Conservation (phyloP, 2,329 filamentous ascomycete genomes). For the Colletotrichum sp. region DNA sequence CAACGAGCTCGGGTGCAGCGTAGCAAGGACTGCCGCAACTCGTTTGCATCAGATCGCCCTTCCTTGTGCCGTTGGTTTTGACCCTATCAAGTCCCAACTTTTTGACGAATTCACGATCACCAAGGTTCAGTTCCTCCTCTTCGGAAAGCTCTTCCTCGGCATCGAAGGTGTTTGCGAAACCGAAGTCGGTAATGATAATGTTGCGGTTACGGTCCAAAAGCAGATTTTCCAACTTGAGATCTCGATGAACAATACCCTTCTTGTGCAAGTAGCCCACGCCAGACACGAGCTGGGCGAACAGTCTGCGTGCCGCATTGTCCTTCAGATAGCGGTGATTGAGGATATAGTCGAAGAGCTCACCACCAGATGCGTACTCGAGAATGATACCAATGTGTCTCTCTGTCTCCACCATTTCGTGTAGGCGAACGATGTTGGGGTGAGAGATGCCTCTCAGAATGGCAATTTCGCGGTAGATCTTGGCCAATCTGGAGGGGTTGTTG, state of each 20-base stretch:
- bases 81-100: constrained; percentile 82
- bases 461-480: constrained; percentile 98
- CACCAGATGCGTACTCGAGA: constrained; percentile 95
- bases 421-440: constrained; percentile 94
- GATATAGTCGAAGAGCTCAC: constrained; percentile 98
- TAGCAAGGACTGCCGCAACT: constrained; percentile 99
- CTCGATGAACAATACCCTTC: constrained; percentile 97
- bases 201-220: constrained; percentile 95
- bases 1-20: constrained; percentile 93
- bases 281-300: constrained; percentile 95
- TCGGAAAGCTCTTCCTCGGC: constrained; percentile 85
- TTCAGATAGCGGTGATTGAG: constrained; percentile 96
- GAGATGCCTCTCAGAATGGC: constrained; percentile 85
- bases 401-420: constrained; percentile 99
- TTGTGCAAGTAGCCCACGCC: constrained; percentile 98
- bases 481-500: constrained; percentile 84
- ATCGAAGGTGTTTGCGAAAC: constrained; percentile 98
- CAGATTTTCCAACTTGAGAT: constrained; percentile 95
- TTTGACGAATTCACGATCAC: constrained; percentile 88
- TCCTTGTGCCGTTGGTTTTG: constrained; percentile 75
- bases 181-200: constrained; percentile 99
- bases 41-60: constrained; percentile 97
- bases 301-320: constrained; percentile 84
- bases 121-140: constrained; percentile 86
- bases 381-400: constrained; percentile 98